These are phyloP conservation scores for Salix purpurea DNA, from an alignment of 345 rosid genomes.

Conservation along the genomic window DNA sequence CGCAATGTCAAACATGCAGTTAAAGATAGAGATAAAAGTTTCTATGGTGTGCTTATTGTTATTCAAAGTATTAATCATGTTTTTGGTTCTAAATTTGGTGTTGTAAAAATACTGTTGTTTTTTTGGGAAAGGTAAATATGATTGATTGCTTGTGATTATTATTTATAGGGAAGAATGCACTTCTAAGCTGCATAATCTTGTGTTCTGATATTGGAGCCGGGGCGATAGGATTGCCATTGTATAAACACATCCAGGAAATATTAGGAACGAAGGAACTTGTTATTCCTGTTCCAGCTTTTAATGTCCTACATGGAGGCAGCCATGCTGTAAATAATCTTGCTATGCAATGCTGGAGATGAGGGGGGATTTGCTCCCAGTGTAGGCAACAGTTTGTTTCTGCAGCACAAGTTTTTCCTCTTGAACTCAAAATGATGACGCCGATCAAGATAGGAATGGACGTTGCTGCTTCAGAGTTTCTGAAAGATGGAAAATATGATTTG, in stretches of 20 bases:
- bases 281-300: slow-evolving; percentile 95
- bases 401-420: slow-evolving; percentile 14
- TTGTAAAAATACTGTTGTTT: slow-evolving; percentile 20
- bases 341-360: slow-evolving; percentile 43
- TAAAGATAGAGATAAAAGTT: slow-evolving; percentile 77
- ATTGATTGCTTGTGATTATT: background rate
- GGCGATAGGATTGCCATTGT: slow-evolving; percentile 82
- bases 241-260: slow-evolving; percentile 86
- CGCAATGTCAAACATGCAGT: slow-evolving; percentile 21
- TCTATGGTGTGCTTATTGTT: slow-evolving; percentile 77
- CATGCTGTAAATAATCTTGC: slow-evolving; percentile 98
- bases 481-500: too few relatives aligned
- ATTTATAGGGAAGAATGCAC: background rate
- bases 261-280: slow-evolving; percentile 91
- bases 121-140: background rate
- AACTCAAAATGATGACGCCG: too few relatives aligned
- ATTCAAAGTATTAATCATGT: slow-evolving; percentile 65
- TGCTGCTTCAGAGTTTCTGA: too few relatives aligned
- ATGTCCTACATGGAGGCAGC: slow-evolving; percentile 95
- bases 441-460: too few relatives aligned
- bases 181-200: background rate
- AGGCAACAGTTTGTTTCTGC: background rate
- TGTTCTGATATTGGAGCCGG: slow-evolving; percentile 42
- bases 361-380: too few relatives aligned
- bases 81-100: slow-evolving; percentile 86